Conservation (phyloP, 257 asterid genomes). For the Sherardia arvensis region DNA sequence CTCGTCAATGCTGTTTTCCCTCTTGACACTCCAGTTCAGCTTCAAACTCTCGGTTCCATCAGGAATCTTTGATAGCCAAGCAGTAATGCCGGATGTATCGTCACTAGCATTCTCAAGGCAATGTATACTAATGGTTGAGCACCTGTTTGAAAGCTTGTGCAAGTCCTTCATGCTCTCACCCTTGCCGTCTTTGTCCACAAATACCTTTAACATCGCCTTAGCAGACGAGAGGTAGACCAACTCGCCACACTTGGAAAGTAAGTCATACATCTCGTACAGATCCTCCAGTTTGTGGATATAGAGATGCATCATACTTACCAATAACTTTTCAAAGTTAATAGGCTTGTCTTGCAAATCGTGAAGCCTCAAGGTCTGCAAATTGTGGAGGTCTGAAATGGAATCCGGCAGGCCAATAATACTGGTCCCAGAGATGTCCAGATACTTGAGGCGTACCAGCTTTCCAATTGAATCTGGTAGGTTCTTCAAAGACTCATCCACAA, state of each 20-base stretch:
- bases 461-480: too few relatives aligned
- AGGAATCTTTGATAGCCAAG: not conserved
- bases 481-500: too few relatives aligned
- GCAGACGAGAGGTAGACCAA: not conserved
- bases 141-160: not conserved
- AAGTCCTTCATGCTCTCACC: not conserved
- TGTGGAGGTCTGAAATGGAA: too few relatives aligned
- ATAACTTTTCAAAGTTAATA: constrained; percentile 5
- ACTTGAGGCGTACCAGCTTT: too few relatives aligned
- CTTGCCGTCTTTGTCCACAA: too few relatives aligned
- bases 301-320: constrained; percentile 12
- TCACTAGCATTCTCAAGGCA: constrained; percentile 1
- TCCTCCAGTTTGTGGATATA: not conserved
- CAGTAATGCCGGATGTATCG: not conserved
- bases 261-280: not conserved
- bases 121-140: not conserved
- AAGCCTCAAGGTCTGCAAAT: too few relatives aligned
- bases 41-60: not conserved
- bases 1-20: not conserved
- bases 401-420: too few relatives aligned
- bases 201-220: not conserved
- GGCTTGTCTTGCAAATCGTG: constrained; percentile 7
- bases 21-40: not conserved
- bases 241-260: not conserved
- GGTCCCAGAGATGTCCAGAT: too few relatives aligned